Evolutionary conservation across 1,284 basidiomycete genomes (phyloP).

Genomic region (Coniferiporia weirii): DNA sequence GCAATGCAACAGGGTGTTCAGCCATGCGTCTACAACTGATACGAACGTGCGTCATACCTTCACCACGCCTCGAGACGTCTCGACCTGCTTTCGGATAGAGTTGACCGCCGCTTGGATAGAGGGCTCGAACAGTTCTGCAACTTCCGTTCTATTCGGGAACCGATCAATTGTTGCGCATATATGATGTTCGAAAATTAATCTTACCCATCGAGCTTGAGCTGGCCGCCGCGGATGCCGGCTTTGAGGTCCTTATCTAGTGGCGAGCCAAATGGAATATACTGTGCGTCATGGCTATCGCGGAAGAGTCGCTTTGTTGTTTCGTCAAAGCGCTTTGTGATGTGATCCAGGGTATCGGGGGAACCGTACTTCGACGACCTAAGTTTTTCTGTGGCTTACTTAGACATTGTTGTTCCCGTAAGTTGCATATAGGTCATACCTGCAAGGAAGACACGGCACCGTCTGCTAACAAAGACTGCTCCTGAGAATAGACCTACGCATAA

Average conservation of each 20-base stretch:
- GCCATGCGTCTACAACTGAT: not conserved
- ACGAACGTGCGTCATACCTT: slow-evolving; percentile 5
- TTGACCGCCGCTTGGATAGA: slow-evolving; percentile 64
- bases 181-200: slow-evolving; percentile 19
- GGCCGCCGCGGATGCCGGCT: slow-evolving; percentile 66
- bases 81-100: slow-evolving; percentile 67
- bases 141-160: slow-evolving; percentile 38
- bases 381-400: slow-evolving; percentile 52
- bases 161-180: not conserved
- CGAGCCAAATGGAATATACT: slow-evolving; percentile 72
- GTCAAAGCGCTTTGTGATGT: slow-evolving; percentile 68
- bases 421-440: slow-evolving; percentile 26
- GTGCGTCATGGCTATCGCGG: slow-evolving; percentile 56
- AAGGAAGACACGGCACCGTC: slow-evolving; percentile 61
- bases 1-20: not conserved
- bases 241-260: slow-evolving; percentile 64
- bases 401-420: too few relatives aligned
- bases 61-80: slow-evolving; percentile 58
- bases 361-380: slow-evolving; percentile 67
- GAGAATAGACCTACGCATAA: slow-evolving; percentile 43
- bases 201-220: slow-evolving; percentile 66
- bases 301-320: slow-evolving; percentile 77
- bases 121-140: slow-evolving; percentile 70
- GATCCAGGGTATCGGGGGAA: slow-evolving; percentile 60
- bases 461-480: slow-evolving; percentile 75